A percentile compares a stretch with the other conserved stretches of the same genome.
Conservation (phyloP, 495 filamentous ascomycete genomes). For the Apiosordaria backusii region DNA sequence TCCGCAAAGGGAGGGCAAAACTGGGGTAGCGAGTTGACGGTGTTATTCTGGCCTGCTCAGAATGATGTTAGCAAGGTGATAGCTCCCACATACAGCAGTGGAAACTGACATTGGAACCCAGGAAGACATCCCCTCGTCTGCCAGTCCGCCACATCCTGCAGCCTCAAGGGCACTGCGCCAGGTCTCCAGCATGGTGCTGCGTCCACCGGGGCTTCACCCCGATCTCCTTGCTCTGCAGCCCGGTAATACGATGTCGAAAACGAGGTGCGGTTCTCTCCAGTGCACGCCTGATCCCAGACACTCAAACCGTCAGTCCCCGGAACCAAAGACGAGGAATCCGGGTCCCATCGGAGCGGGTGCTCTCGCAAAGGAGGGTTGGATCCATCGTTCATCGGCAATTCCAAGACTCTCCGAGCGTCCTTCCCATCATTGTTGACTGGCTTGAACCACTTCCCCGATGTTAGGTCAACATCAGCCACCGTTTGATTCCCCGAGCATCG, state of each 20-base stretch:
- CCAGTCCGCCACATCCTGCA: conserved; percentile 37
- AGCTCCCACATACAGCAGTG: not conserved
- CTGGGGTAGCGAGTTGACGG: conserved; percentile 40
- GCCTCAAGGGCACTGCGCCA: conserved; percentile 31
- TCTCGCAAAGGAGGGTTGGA: conserved; percentile 27
- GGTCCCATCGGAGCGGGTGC: conserved; percentile 16
- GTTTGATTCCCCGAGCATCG: conserved; percentile 40
- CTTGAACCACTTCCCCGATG: conserved; percentile 42
- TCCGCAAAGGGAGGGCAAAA: conserved; percentile 43
- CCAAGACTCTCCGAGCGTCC: conserved; percentile 9
- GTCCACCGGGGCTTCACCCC: conserved; percentile 21
- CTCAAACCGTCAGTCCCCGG: conserved; percentile 7
- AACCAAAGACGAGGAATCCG: conserved; percentile 15
- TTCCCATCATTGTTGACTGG: conserved; percentile 14
- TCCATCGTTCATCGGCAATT: conserved; percentile 27
- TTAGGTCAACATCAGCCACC: conserved; percentile 21
- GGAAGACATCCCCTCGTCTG: conserved; percentile 32
- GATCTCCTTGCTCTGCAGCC: conserved; percentile 13
- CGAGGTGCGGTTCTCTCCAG: conserved; percentile 28
- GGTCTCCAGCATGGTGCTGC: conserved; percentile 38
- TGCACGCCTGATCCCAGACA: conserved; percentile 34
- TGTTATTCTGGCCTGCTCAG: conserved; percentile 42
- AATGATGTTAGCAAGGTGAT: conserved; percentile 10
- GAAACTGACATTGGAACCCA: conserved; percentile 42
- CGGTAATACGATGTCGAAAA: conserved; percentile 35